Conservation (phyloP, 495 filamentous ascomycete genomes). For the Wilcoxina mikolae region DNA sequence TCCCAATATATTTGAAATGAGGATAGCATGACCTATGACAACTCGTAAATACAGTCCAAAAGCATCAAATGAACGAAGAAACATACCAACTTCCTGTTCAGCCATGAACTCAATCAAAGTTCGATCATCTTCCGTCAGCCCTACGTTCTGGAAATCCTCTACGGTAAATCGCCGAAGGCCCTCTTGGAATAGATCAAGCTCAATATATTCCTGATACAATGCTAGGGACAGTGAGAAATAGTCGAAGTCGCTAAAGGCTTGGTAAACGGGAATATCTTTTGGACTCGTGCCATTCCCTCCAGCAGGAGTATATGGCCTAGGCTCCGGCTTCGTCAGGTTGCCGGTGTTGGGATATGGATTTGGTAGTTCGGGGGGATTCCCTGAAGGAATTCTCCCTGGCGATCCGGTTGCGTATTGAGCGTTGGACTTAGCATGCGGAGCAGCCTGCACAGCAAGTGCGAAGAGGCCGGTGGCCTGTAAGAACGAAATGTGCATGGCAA, state of each 20-base stretch:
- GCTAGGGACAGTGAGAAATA: slow-evolving; percentile 55
- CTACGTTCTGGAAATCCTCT: slow-evolving; percentile 53
- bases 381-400: slow-evolving; percentile 12
- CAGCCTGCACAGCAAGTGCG: background rate
- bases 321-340: slow-evolving; percentile 45
- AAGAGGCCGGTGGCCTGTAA: background rate
- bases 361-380: slow-evolving; percentile 11
- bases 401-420: slow-evolving; percentile 14
- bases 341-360: slow-evolving; percentile 53
- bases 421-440: background rate
- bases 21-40: slow-evolving; percentile 47
- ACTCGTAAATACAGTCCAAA: no score
- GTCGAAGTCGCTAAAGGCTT: slow-evolving; percentile 56
- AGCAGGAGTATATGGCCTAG: slow-evolving; percentile 57
- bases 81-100: slow-evolving; percentile 51
- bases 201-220: slow-evolving; percentile 74
- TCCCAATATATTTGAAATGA: slow-evolving; percentile 72
- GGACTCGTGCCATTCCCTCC: slow-evolving; percentile 76
- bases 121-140: slow-evolving; percentile 52
- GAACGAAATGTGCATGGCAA: background rate
- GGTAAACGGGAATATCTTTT: slow-evolving; percentile 51
- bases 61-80: no score
- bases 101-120: slow-evolving; percentile 72
- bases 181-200: slow-evolving; percentile 75
- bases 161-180: slow-evolving; percentile 55